phyloP scores from a whole-genome alignment of 139 green algal genomes.

The Chlamydomonas schloesseri region DNA sequence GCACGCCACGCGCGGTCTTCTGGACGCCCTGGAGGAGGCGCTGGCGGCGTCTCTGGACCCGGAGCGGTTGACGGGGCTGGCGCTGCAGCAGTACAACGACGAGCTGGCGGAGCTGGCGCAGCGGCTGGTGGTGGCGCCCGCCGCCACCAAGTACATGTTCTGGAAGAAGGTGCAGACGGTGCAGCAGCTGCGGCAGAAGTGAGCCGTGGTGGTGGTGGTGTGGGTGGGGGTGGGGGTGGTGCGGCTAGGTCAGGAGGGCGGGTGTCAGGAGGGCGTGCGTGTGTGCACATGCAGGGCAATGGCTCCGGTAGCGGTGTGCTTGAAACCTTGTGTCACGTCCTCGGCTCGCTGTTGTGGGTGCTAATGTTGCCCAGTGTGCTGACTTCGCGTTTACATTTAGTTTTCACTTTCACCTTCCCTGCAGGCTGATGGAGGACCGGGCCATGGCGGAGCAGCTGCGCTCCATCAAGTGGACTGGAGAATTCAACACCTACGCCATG shows the following conservation, averaged over 20 bases:
- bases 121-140: slow-evolving; percentile 56
- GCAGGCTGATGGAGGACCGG: slow-evolving; percentile 53
- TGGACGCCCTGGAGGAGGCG: slow-evolving; percentile 46
- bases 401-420: too few relatives aligned
- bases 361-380: too few relatives aligned
- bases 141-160: slow-evolving; percentile 59
- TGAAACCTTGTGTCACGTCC: too few relatives aligned
- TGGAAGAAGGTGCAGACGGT: slow-evolving; percentile 60
- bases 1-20: neutral
- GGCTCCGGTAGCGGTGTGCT: too few relatives aligned
- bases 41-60: slow-evolving; percentile 44
- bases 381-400: too few relatives aligned
- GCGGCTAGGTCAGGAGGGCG: too few relatives aligned
- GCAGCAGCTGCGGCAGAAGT: slow-evolving; percentile 47
- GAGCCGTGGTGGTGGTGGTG: too few relatives aligned
- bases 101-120: slow-evolving; percentile 43
- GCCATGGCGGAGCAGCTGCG: slow-evolving; percentile 54
- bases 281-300: too few relatives aligned
- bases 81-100: slow-evolving; percentile 27
- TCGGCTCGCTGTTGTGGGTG: too few relatives aligned
- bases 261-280: too few relatives aligned
- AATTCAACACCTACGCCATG: slow-evolving; percentile 20
- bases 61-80: slow-evolving; percentile 44
- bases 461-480: slow-evolving; percentile 27
- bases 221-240: too few relatives aligned